These are phyloP conservation scores for Rhododendron ovatum DNA, from an alignment of 148 eudicot genomes.

Conservation along the genomic window DNA sequence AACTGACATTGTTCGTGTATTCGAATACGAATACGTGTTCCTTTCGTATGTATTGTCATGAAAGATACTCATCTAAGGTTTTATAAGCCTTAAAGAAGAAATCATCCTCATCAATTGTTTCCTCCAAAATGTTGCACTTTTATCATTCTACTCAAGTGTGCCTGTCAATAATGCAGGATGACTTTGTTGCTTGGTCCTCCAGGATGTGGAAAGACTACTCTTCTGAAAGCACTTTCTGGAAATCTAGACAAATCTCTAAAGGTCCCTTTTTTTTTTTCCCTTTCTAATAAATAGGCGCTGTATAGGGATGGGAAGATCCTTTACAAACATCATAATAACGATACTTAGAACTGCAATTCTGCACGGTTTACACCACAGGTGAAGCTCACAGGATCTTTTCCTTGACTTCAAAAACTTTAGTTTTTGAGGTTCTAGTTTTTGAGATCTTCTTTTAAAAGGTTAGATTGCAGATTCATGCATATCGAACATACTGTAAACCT, in stretches of 20 bases:
- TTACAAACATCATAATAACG: not conserved
- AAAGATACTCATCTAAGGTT: not conserved
- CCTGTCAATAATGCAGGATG: slow-evolving; percentile 41
- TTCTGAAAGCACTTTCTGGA: slow-evolving; percentile 72
- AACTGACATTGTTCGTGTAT: not conserved
- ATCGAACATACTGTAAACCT: not conserved
- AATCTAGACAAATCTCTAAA: slow-evolving; percentile 55
- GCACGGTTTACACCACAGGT: not conserved
- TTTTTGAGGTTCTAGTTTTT: not conserved
- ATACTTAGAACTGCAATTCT: not conserved
- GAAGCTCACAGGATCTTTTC: not conserved
- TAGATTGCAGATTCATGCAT: not conserved
- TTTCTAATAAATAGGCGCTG: not conserved
- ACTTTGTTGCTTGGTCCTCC: slow-evolving; percentile 81
- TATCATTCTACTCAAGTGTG: too few species aligned
- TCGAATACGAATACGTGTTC: not conserved
- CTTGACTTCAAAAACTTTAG: not conserved
- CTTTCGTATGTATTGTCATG: not conserved
- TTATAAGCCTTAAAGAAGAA: not conserved
- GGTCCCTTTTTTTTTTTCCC: slow-evolving; percentile 24
- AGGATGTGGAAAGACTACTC: slow-evolving; percentile 76
- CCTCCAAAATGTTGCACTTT: too few species aligned
- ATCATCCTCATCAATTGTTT: not conserved
- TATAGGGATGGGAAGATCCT: not conserved
- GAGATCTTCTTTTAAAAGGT: not conserved